Conservation (phyloP, 441 rosid genomes). For the Pelargonium fulgidum region DNA sequence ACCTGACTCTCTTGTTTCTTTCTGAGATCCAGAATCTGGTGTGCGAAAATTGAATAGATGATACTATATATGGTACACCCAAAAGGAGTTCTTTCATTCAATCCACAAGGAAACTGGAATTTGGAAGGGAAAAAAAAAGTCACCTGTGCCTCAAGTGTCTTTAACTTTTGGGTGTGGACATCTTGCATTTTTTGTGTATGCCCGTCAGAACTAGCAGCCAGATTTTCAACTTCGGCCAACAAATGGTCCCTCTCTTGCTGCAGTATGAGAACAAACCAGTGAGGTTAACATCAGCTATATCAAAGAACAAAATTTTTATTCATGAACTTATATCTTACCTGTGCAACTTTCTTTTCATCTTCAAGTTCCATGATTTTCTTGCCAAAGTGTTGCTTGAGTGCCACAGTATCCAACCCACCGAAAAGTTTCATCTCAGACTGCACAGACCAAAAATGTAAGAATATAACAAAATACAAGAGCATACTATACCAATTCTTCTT, state of each 20-base stretch:
- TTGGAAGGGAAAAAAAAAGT: not conserved
- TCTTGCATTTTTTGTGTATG: constrained; percentile 83
- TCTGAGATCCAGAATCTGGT: constrained; percentile 81
- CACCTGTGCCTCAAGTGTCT: constrained; percentile 83
- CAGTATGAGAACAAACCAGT: constrained; percentile 20
- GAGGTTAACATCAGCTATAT: constrained; percentile 12
- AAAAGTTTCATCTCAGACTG: constrained; percentile 95
- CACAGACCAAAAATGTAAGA: constrained; percentile 21
- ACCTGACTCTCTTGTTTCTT: constrained; percentile 97
- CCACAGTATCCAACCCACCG: constrained; percentile 61
- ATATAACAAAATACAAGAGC: too few relatives aligned
- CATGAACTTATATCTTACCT: constrained; percentile 40
- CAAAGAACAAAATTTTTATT: constrained; percentile 14
- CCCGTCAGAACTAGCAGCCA: constrained; percentile 69
- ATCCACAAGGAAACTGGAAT: constrained; percentile 6
- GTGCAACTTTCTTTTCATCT: constrained; percentile 83
- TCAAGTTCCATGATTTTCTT: constrained; percentile 87
- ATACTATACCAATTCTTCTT: too few relatives aligned
- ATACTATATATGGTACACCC: too few relatives aligned
- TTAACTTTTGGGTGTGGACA: constrained; percentile 72
- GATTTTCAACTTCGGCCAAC: constrained; percentile 83
- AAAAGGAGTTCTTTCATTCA: not conserved
- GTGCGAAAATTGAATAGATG: too few relatives aligned
- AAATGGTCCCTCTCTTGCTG: constrained; percentile 91
- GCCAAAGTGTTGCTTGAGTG: constrained; percentile 90